Base-by-base conservation (phyloP, 805 yeast species). In the Yarrowia bubula region DNA sequence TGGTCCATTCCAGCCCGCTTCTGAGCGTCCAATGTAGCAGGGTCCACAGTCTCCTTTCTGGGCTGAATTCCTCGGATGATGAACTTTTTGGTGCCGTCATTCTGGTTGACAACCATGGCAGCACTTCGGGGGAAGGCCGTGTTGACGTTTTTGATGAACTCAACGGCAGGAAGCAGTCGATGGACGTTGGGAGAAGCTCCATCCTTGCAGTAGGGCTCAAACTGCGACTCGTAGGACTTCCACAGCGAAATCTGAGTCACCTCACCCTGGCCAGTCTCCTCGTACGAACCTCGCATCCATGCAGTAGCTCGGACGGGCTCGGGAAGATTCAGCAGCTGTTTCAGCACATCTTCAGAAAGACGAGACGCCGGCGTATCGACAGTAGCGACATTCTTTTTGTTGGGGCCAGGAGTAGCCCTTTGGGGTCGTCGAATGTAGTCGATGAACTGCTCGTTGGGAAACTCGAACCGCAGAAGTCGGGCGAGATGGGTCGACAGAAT, bases 51-150 rank as follows among this genome's bases (percentile, higher is more conserved):
- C 35, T 67, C 68, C 65, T 75, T 77, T 70, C 99, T 83, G 32
- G 99, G 98, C 74, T 89, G 92, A 66, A 95, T 90, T 11, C 99
- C 98, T 76, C 90, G 90, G 71, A 95, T 95, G 48, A 95, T 90
- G 72, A 95, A 95, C 74, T 87, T 89, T 72, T 90, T 87, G 1
- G 88, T 86, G 13, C 83, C 85, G 13, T 84, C 80, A 6, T 85
- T 82, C 46, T 84, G 80, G 64, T 84, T 84, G 28, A 93, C 84
- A 14, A 95, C 98, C 93, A 92, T 92, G 0, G 99, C 98, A 62
- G 90, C 87, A 2, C 97, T 91, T 70, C 86, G 84, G 15, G 89
- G 87, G 74, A 95, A 95, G 0, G 97, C 96, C 67, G 85, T 84
- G 38, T 92, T 88, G 18, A 93, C 98, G 73, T 95, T 93, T 71